Conservation (phyloP, 2,329 filamentous ascomycete genomes). For the Calonectria pauciramosa region DNA sequence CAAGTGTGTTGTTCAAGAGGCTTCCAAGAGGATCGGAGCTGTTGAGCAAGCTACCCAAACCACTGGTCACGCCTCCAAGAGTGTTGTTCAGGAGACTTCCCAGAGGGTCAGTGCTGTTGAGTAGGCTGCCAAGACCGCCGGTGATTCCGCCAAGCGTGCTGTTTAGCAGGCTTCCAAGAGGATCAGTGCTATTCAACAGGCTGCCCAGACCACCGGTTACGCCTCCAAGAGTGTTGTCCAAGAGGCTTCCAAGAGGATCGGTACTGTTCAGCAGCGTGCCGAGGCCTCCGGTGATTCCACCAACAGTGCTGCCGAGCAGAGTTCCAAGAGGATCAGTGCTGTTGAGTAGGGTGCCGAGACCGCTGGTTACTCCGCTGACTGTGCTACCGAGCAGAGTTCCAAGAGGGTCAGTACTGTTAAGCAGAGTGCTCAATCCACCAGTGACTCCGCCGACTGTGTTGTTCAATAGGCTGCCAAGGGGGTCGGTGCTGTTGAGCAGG, state of each 20-base stretch:
- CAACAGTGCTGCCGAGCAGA: not conserved
- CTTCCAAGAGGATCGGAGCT: not conserved
- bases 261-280: not conserved
- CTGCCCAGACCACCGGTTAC: not conserved
- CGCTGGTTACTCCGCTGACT: not conserved
- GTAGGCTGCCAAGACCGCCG: not conserved
- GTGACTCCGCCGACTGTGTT: not conserved
- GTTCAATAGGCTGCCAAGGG: not conserved
- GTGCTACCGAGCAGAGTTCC: not conserved
- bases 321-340: not conserved
- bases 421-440: not conserved
- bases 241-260: not conserved
- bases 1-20: not conserved
- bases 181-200: not conserved
- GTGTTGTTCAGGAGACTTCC: not conserved
- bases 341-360: not conserved
- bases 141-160: not conserved
- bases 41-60: not conserved
- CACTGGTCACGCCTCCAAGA: not conserved
- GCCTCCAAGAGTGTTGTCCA: not conserved
- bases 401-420: not conserved
- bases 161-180: not conserved
- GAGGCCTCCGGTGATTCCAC: not conserved
- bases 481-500: not conserved
- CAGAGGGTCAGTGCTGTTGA: not conserved